Evolutionary conservation across 2,329 filamentous ascomycete species (phyloP), one percentile per base, ranked within the genome.

Genomic region (Verticillium klebahnii): DNA sequence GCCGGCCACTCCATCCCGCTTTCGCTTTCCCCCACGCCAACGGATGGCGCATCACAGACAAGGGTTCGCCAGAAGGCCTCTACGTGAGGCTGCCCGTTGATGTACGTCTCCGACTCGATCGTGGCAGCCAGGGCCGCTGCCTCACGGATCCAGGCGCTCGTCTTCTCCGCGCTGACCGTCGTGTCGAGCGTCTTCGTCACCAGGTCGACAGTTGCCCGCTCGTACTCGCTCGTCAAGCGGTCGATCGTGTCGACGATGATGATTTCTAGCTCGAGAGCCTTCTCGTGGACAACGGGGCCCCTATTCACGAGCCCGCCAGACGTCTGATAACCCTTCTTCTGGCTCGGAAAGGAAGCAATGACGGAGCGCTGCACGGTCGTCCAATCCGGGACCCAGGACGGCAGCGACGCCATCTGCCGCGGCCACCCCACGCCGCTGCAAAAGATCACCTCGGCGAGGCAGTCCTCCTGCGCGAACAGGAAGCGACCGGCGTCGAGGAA

Each of bases 341-440:
- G 14, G 14, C 7, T 58, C 25, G 57, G 57, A 17, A 58, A 45
- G 1, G 15, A 14, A 7, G 37, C 25, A 31, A 58, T 58, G 37
- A 58, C 57, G 25, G 57, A 50, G 8, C 57, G 39, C 15, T 34
- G 39, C 9, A 34, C 39, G 5, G 8, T n/a, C 12, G 37, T 50
- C 57, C 57, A 58, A 39, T 58, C 57, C 7, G 57, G 57, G 14
- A 50, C 57, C 57, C 57, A 58, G 4, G 57, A 58, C 19, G 57
- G 57, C 15, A 58, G 37, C 2, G 37, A 31, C 8, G 57, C 4
- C 7, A 58, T 4, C 5, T 34, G 12, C 17, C 57, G 25, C 14
- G 37, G 57, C 57, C 57, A 52, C 6, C 57, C 57, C 9, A 58
- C 45, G 17, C 57, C 57, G 19, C 14, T 9, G 25, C 37, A 58